Base-by-base conservation (phyloP, 1,139 yeast genomes). In the Nadsonia commutata region DNA sequence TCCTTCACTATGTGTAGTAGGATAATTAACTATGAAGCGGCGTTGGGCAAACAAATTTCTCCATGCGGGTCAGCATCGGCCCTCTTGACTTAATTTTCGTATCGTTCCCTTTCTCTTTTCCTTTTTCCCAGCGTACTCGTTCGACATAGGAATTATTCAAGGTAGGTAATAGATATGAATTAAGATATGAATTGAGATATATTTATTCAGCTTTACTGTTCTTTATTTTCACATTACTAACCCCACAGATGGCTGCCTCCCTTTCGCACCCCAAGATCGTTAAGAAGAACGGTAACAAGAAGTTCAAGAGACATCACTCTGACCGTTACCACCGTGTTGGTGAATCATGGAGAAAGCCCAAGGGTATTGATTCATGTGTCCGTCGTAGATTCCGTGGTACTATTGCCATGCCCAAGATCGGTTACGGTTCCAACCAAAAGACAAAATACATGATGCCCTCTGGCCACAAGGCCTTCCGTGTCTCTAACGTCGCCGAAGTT, bases 361-460 rank as follows among this genome's bases (percentile, higher is more conserved):
- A 88, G 85, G 99, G 99, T 90, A 93, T 93, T 68, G 99, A 93
- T 79, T 88, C 96, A 63, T 80, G 88, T 76, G 96, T 88, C 70
- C 88, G 97, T 80, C 88, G 97, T 80, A 85, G 97, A 78, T 93
- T 90, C 94, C 85, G 97, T 81, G 98, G 98, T 67, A 81, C 93
- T 74, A 83, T 90, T 68, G 78, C 90, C 65, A 94, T 88, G 80
- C 99, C 99, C 78, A 88, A 83, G 78, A 88, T 93, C 66, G 99
- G 99, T 77, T 93, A 84, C 79, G 97, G 98, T 73, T 86, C 97
- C 63, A 86, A 90, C 95, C 90, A 86, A 79, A 85, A 80, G 79
- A 90, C 98, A 69, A 86, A 81, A 74, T 85, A 79, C 79, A 68
- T 90, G 76, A 73, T 77, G 68, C 95, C 97, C 69, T 83, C 95